Conservation (phyloP, 768 basidiomycete genomes). For the Termitomyces sp. region DNA sequence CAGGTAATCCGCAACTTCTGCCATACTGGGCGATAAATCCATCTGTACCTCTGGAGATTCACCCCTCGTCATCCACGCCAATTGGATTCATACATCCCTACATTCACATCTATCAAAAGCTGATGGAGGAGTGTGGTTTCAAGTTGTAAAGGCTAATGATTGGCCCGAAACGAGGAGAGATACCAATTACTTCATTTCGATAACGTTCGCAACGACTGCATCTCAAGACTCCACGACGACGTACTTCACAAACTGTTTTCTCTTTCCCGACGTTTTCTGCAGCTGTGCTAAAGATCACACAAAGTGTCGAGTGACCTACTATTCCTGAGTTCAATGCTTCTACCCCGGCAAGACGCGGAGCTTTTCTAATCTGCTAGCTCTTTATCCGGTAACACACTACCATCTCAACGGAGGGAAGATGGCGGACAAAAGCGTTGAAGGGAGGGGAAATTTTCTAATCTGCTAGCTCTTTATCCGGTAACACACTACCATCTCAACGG, state of each 20-base stretch:
- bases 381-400: neutral
- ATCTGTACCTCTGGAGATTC: neutral
- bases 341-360: neutral
- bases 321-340: neutral
- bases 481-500: neutral
- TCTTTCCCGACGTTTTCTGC: conserved; percentile 1
- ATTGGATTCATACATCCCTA: neutral
- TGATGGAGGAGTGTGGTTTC: conserved; percentile 4
- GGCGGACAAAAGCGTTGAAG: too few species aligned
- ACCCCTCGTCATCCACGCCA: neutral
- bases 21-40: neutral
- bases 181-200: neutral
- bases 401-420: neutral
- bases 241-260: neutral
- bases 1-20: neutral
- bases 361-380: neutral
- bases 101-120: neutral
- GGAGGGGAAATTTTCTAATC: too few species aligned
- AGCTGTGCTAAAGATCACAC: neutral
- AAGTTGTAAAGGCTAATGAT: neutral
- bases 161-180: neutral
- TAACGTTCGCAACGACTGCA: neutral
- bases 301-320: neutral
- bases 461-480: neutral
- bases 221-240: neutral